These are phyloP conservation scores for Ganoderma sp. DNA, from an alignment of 1,284 basidiomycete genomes.

Conservation along the genomic window DNA sequence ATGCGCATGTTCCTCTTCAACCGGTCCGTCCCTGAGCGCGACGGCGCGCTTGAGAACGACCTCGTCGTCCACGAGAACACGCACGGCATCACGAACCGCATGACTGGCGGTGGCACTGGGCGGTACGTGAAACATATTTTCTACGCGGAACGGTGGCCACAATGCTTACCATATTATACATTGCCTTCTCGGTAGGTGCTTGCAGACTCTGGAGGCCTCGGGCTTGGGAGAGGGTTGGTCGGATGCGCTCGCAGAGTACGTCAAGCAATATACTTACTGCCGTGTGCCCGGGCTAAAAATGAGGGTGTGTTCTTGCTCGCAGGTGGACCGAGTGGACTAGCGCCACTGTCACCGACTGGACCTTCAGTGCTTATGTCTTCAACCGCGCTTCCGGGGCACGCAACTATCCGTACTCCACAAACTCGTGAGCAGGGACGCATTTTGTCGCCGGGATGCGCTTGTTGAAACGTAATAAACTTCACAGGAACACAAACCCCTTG, in stretches of 20 bases:
- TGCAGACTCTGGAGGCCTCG: constrained; percentile 54
- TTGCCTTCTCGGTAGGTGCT: constrained; percentile 40
- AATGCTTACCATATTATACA: not conserved
- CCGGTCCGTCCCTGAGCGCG: constrained; percentile 45
- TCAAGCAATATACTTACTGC: not conserved
- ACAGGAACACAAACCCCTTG: constrained; percentile 24
- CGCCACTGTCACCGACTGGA: constrained; percentile 46
- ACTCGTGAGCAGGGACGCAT: constrained; percentile 34
- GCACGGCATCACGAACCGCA: constrained; percentile 55
- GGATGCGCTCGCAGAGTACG: constrained; percentile 53
- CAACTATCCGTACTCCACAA: constrained; percentile 49
- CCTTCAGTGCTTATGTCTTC: constrained; percentile 47
- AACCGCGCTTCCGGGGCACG: constrained; percentile 45
- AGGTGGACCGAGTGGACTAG: constrained; percentile 49
- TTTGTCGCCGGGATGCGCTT: not conserved
- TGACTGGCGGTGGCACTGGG: constrained; percentile 58
- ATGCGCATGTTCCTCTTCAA: constrained; percentile 48
- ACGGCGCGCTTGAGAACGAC: constrained; percentile 55
- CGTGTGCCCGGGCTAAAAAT: not conserved
- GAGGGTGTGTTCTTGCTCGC: too few relatives aligned
- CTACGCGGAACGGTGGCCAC: not conserved
- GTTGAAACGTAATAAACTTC: too few relatives aligned
- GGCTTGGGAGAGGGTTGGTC: constrained; percentile 63
- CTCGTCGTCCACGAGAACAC: constrained; percentile 55
- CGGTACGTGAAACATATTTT: constrained; percentile 15